phyloP scores from a whole-genome alignment of 352 stramenopile genomes.

The Elongisporangium undulatum region DNA sequence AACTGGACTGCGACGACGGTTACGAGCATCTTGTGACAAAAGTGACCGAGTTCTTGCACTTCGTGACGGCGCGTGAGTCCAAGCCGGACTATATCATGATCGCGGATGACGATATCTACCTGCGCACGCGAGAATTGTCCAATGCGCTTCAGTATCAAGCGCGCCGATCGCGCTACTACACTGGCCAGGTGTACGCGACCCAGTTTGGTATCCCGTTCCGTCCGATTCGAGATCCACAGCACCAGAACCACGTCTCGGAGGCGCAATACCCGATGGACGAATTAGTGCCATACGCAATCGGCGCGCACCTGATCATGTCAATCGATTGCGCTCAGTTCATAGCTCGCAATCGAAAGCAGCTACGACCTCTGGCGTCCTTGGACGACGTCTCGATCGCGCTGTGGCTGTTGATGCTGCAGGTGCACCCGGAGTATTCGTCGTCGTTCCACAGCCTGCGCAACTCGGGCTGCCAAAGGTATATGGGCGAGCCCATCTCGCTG shows the following conservation, averaged over 20 bases:
- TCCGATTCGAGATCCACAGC: constrained; percentile 22
- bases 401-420: constrained; percentile 1
- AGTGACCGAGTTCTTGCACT: constrained; percentile 31
- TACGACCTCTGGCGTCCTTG: neutral
- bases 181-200: constrained; percentile 18
- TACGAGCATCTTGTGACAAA: constrained; percentile 31
- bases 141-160: constrained; percentile 8
- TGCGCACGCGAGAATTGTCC: constrained; percentile 27
- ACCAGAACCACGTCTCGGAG: constrained; percentile 26
- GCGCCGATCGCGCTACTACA: constrained; percentile 8
- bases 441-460: constrained; percentile 5
- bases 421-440: neutral
- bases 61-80: constrained; percentile 7
- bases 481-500: constrained; percentile 16
- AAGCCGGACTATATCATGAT: constrained; percentile 41
- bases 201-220: constrained; percentile 12
- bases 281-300: neutral
- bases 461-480: neutral
- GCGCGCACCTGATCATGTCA: neutral
- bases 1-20: constrained; percentile 32
- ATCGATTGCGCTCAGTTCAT: constrained; percentile 2
- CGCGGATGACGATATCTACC: constrained; percentile 50
- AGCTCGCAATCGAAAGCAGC: neutral
- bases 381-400: constrained; percentile 1
- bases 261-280: constrained; percentile 16